Conservation (phyloP, 805 yeast species). For the Brettanomyces anomalus region DNA sequence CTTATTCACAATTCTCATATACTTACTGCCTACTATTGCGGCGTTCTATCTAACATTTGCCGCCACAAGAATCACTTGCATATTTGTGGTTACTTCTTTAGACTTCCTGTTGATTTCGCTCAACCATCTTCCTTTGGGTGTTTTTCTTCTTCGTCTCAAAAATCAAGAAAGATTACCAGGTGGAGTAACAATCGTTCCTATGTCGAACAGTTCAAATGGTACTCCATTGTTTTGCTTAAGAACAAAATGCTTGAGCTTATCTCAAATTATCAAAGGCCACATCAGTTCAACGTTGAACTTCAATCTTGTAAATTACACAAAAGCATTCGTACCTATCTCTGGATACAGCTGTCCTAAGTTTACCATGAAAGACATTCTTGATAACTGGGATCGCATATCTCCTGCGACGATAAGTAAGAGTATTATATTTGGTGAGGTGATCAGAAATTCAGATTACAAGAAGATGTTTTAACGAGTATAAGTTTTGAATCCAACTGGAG, state of each 20-base stretch:
- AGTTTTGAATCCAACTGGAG: too few relatives aligned
- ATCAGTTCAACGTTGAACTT: conserved; percentile 20
- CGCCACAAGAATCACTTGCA: conserved; percentile 40
- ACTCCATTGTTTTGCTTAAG: conserved; percentile 12
- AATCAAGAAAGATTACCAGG: conserved; percentile 61
- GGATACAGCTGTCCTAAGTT: conserved; percentile 1
- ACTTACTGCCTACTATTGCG: conserved; percentile 77
- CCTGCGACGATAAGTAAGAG: conserved; percentile 12
- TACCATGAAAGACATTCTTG: conserved; percentile 10
- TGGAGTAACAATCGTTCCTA: conserved; percentile 27
- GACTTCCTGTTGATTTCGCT: conserved; percentile 56
- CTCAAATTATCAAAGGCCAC: conserved; percentile 22
- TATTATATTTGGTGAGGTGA: conserved; percentile 22
- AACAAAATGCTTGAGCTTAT: conserved; percentile 19
- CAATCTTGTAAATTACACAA: conserved; percentile 18
- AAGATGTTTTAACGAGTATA: conserved; percentile 18
- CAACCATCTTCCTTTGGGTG: conserved; percentile 85
- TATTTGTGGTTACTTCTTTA: conserved; percentile 39
- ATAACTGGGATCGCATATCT: conserved; percentile 21
- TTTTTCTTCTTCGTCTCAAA: conserved; percentile 66
- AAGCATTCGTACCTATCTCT: conserved; percentile 4
- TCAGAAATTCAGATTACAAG: conserved; percentile 22
- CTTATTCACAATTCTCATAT: conserved; percentile 68
- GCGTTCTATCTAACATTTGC: conserved; percentile 79
- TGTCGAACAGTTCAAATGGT: too few relatives aligned